Base-by-base conservation (phyloP, 2,329 filamentous ascomycete species). In the Sporothrix luriei region DNA sequence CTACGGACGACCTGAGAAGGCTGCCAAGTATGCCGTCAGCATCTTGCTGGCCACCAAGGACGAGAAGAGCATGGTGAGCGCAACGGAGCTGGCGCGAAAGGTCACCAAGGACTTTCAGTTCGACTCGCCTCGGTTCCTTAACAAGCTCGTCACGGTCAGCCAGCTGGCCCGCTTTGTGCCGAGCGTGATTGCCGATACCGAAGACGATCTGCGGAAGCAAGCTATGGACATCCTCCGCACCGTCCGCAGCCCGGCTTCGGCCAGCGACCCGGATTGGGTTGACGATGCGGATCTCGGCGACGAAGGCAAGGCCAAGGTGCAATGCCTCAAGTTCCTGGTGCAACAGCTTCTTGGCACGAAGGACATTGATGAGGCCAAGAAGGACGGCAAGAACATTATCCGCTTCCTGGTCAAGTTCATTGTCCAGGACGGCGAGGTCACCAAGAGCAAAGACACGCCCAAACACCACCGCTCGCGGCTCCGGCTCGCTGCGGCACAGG, bases 11-110 rank as follows among this genome's bases (percentile, higher is more conserved):
- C 94, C 94, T 2, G 87, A 92, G 13, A 90, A 90, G 77, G 91
- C 92, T 10, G 92, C 94, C 26, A 99, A 99, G 79, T 93, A 98
- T 80, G 95, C 95, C 0, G 89, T 98, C 64, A 94, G 92, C 38
- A 93, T 99, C 73, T 84, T 99, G 68, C 88, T 97, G 79, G 89
- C 91, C 48, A 90, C 89, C 74, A 83, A 84, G 59, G 84, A 88
- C 26, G 88, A 94, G 74, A 95, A 92, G 78, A 91, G 84, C 74
- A 80, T 94, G 76, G 90, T 96, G 81, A 91, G 93, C 71, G 92
- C 93, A 9, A 93, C 90, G 68, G 93, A 96, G 74, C 84, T 99
- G 13, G 80, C 97, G 9, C 87, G 90, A 69, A 91, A 90, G 77
- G 90, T 90, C 71, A 87, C 92, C 73, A 88, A 92, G 73, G 86